Evolutionary conservation across 768 basidiomycete genomes (phyloP), one percentile per base, ranked within the genome.

Genomic region (Panellus pusillus): DNA sequence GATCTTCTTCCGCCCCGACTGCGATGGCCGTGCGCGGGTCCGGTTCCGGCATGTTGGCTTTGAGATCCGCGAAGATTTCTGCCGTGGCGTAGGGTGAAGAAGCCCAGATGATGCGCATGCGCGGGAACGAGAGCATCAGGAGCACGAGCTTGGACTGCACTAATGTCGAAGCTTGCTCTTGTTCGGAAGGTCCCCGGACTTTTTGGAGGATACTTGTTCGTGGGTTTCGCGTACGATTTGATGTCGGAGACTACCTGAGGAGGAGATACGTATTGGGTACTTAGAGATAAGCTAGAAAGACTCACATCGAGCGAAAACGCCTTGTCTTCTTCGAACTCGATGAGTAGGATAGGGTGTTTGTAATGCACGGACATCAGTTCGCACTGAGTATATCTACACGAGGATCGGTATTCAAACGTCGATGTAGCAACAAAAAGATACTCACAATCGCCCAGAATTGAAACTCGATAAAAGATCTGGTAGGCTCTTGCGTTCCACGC

Each of bases 281-380:
- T n/a, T n/a, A n/a, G n/a, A n/a, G n/a, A n/a, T n/a, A n/a, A n/a
- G n/a, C n/a, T n/a, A n/a, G n/a, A n/a, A n/a, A 28, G 14, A 66
- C 77, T 48, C 55, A 91, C 94, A 71, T 94, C 89, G 11, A 98
- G 78, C 0, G 90, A 89, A 68, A 98, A 97, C 0, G 92, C 86
- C 63, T 96, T 98, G 68, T 97, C 90, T 72, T 98, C 93, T 66
- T 98, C 96, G 58, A 98, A 98, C 66, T 99, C 95, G 62, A 98
- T 97, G 9, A 98, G 76, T 14, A 99, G 75, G 47, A 99, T 78
- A 0, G 96, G 95, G 17, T 89, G 84, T 70, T 93, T 97, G 74
- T 99, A 98, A 67, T 98, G 90, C 14, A 87, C 87, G 0, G 91
- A 93, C 96, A 99, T 98, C 18, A 92, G 68, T 70, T 98, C 96